These are phyloP conservation scores for Epichloe scottii DNA, from an alignment of 2,329 filamentous ascomycete genomes.

Conservation along the genomic window DNA sequence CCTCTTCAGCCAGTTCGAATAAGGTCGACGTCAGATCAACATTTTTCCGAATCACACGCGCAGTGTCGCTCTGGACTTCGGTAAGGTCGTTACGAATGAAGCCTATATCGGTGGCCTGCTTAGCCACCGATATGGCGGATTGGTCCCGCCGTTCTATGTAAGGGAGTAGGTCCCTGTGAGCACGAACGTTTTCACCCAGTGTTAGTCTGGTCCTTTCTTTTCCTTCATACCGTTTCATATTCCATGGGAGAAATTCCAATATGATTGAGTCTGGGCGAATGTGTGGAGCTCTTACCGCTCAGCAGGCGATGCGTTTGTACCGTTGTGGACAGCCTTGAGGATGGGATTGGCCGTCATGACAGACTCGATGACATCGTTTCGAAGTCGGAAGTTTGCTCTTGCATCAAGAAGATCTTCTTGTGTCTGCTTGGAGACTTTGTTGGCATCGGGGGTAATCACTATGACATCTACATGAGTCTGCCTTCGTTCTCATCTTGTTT, in stretches of 20 bases:
- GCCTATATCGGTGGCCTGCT: constrained; percentile 41
- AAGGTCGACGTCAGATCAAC: constrained; percentile 49
- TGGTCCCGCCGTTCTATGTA: constrained; percentile 55
- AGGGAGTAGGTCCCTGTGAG: constrained; percentile 49
- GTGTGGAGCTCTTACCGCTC: constrained; percentile 44
- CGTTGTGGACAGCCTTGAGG: constrained; percentile 63
- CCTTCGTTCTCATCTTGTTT: neutral
- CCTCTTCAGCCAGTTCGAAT: constrained; percentile 47
- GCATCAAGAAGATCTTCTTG: constrained; percentile 58
- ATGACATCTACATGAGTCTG: neutral
- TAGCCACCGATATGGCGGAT: constrained; percentile 50
- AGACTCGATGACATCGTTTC: constrained; percentile 54
- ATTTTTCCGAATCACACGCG: constrained; percentile 46
- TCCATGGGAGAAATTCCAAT: neutral
- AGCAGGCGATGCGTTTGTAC: constrained; percentile 47
- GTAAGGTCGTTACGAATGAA: constrained; percentile 40
- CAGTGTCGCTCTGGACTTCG: constrained; percentile 43
- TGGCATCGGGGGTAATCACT: constrained; percentile 18
- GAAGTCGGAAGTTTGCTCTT: constrained; percentile 55
- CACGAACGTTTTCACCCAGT: neutral
- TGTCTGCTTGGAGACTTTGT: constrained; percentile 40
- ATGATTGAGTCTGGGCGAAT: neutral
- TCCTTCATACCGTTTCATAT: neutral
- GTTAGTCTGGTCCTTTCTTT: neutral
- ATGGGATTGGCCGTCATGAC: constrained; percentile 63